Evolutionary conservation across 164 flowering plant genomes (phyloP).

Genomic region (Nymphaea colorata): DNA sequence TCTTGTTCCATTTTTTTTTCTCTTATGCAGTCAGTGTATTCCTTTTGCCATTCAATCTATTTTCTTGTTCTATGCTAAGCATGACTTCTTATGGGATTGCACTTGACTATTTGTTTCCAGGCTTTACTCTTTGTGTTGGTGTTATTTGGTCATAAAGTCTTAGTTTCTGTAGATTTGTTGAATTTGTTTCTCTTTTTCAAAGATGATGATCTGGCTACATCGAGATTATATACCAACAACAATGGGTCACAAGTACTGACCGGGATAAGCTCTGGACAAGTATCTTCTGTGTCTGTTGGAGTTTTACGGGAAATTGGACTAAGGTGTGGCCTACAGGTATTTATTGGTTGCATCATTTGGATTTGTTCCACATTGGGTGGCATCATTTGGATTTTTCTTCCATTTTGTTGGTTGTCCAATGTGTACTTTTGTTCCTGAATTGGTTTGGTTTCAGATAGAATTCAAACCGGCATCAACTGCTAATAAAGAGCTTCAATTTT

Average conservation of each 20-base stretch:
- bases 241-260: conserved; percentile 38
- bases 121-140: too few relatives aligned
- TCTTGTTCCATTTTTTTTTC: too few relatives aligned
- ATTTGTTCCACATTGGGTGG: too few relatives aligned
- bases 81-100: too few relatives aligned
- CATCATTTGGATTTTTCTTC: background rate
- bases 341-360: too few relatives aligned
- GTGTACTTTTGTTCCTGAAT: background rate
- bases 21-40: too few relatives aligned
- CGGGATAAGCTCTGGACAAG: conserved; percentile 26
- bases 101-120: too few relatives aligned
- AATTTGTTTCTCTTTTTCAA: conserved; percentile 18
- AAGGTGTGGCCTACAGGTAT: conserved; percentile 74
- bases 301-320: conserved; percentile 91
- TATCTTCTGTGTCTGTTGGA: conserved; percentile 43
- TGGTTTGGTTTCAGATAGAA: conserved; percentile 51
- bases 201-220: conserved; percentile 20
- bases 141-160: background rate
- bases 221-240: conserved; percentile 19
- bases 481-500: conserved; percentile 71
- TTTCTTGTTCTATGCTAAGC: too few relatives aligned
- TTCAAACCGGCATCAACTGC: conserved; percentile 63
- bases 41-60: too few relatives aligned
- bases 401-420: background rate
- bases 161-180: background rate